Evolutionary conservation across 2,329 filamentous ascomycete genomes (phyloP).

Genomic region (Scortechinia acanthostroma): DNA sequence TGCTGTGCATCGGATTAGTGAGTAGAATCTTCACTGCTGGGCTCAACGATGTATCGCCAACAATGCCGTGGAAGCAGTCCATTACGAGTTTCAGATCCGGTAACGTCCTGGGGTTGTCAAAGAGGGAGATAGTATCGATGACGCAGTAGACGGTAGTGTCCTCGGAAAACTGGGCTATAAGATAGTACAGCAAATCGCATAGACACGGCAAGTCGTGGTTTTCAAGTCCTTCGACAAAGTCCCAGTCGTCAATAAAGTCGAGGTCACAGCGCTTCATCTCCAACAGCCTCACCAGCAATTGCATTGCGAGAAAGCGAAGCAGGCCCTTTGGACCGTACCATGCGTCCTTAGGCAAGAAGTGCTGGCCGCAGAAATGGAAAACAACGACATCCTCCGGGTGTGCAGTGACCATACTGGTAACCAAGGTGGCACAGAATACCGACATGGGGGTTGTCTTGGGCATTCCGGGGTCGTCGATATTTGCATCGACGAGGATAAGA

Average conservation of each 20-base stretch:
- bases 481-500: conserved; percentile 2
- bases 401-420: not conserved
- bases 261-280: not conserved
- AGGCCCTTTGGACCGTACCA: conserved; percentile 3
- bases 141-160: not conserved
- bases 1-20: not conserved
- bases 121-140: conserved; percentile 1
- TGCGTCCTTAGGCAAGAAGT: not conserved
- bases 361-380: conserved; percentile 1
- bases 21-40: not conserved
- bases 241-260: conserved; percentile 1
- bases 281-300: not conserved
- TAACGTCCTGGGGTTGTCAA: not conserved
- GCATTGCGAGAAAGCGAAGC: conserved; percentile 2
- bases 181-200: not conserved
- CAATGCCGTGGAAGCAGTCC: not conserved
- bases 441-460: not conserved
- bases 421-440: conserved; percentile 2
- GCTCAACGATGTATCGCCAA: not conserved
- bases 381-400: not conserved
- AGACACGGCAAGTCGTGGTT: conserved; percentile 2
- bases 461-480: not conserved
- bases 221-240: not conserved
- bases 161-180: conserved; percentile 2
- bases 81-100: not conserved